phyloP scores from a whole-genome alignment of 2,329 filamentous ascomycete genomes.

The Pseudogymnoascus verrucosus region DNA sequence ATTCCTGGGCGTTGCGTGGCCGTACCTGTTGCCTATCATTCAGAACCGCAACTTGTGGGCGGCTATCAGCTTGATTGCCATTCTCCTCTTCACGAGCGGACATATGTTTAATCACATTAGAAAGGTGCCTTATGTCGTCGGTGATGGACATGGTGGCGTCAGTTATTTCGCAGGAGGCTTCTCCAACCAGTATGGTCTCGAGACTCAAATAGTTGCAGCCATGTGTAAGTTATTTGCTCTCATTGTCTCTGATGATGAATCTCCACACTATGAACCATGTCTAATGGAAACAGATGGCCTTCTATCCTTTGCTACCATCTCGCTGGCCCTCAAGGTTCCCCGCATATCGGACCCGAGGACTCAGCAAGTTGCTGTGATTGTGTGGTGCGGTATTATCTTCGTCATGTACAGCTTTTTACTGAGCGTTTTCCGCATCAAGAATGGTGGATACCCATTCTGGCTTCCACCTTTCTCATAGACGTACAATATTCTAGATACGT shows the following conservation, averaged over 20 bases:
- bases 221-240: slow-evolving; percentile 61
- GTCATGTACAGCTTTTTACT: slow-evolving; percentile 89
- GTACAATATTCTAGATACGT: not conserved
- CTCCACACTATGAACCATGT: slow-evolving; percentile 10
- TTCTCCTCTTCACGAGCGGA: slow-evolving; percentile 88
- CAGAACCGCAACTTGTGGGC: slow-evolving; percentile 94
- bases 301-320: slow-evolving; percentile 82
- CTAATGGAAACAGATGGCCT: slow-evolving; percentile 51
- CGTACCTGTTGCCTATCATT: slow-evolving; percentile 71
- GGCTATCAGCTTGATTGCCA: slow-evolving; percentile 75
- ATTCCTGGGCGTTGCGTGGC: slow-evolving; percentile 60
- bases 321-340: slow-evolving; percentile 88
- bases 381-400: slow-evolving; percentile 71
- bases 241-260: not conserved
- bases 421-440: slow-evolving; percentile 91
- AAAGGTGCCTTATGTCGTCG: slow-evolving; percentile 85
- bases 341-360: slow-evolving; percentile 67
- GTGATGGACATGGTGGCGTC: slow-evolving; percentile 76
- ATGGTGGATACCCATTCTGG: slow-evolving; percentile 87
- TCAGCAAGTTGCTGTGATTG: slow-evolving; percentile 74
- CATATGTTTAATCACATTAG: slow-evolving; percentile 99
- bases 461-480: slow-evolving; percentile 67
- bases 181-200: slow-evolving; percentile 85
- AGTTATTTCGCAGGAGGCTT: slow-evolving; percentile 88
- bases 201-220: slow-evolving; percentile 90